Percentiles rank a stretch among this genome's conserved stretches.
Evolutionary conservation across 257 asterid species (phyloP).

Genomic region (Solanum sparsipilum): DNA sequence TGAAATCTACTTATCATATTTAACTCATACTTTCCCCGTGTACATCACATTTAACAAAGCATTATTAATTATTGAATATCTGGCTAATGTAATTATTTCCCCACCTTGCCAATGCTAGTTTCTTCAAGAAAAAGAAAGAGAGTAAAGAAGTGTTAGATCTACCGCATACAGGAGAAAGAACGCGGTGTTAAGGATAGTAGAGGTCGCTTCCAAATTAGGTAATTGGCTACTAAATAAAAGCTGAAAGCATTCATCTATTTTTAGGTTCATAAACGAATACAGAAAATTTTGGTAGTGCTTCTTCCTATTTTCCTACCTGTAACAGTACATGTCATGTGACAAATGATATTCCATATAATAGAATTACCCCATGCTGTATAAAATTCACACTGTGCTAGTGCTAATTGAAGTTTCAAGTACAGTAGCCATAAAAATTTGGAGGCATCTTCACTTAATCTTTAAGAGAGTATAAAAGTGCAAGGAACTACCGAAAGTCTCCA

Average conservation of each 20-base stretch:
- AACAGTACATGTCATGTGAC: background rate
- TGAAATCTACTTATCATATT: background rate
- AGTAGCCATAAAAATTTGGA: background rate
- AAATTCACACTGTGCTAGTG: background rate
- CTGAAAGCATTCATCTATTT: background rate
- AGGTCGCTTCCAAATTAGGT: background rate
- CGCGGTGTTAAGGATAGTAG: background rate
- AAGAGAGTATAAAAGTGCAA: background rate
- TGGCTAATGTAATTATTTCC: background rate
- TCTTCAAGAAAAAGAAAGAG: background rate
- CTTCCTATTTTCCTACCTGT: background rate
- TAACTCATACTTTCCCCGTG: background rate
- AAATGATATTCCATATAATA: background rate
- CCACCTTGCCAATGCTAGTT: background rate
- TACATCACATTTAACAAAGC: background rate
- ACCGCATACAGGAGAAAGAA: background rate
- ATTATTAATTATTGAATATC: background rate
- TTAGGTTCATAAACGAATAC: background rate
- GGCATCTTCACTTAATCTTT: background rate
- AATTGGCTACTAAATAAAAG: background rate
- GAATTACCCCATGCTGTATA: background rate
- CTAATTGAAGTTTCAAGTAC: background rate
- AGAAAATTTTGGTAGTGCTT: background rate
- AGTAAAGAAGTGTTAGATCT: background rate
- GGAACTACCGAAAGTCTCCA: constrained; percentile 91